These are phyloP conservation scores for Chaetoceros tenuissimus DNA, from an alignment of 108 stramenopile genomes.

Conservation along the genomic window DNA sequence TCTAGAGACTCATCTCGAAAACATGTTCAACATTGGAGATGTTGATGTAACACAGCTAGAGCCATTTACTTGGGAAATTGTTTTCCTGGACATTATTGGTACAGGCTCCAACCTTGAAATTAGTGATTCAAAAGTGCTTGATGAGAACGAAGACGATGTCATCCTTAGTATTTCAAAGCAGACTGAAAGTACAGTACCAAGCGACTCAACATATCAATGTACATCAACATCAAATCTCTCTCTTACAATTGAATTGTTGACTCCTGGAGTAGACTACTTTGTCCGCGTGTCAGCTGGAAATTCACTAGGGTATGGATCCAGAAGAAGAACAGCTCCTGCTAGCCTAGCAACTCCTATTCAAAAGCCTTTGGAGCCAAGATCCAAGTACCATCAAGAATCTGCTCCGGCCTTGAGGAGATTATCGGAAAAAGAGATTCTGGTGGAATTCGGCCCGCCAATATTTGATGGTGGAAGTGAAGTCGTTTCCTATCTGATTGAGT, in stretches of 20 bases:
- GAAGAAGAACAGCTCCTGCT: slow-evolving; percentile 36
- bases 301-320: slow-evolving; percentile 40
- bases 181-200: slow-evolving; percentile 16
- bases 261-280: slow-evolving; percentile 35
- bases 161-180: slow-evolving; percentile 15
- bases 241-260: slow-evolving; percentile 32
- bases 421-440: slow-evolving; percentile 33
- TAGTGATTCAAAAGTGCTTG: slow-evolving; percentile 14
- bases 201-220: slow-evolving; percentile 26
- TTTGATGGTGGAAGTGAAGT: slow-evolving; percentile 69
- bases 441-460: slow-evolving; percentile 45
- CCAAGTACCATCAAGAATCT: slow-evolving; percentile 25
- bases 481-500: slow-evolving; percentile 66
- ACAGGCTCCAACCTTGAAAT: slow-evolving; percentile 24
- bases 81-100: slow-evolving; percentile 60
- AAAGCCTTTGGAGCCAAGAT: slow-evolving; percentile 32
- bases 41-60: slow-evolving; percentile 43
- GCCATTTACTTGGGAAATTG: slow-evolving; percentile 35
- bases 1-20: slow-evolving; percentile 61
- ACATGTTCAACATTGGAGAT: slow-evolving; percentile 61
- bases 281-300: slow-evolving; percentile 46
- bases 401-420: slow-evolving; percentile 23
- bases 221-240: slow-evolving; percentile 9
- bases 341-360: slow-evolving; percentile 27
- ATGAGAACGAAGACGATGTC: slow-evolving; percentile 10